phyloP scores from a whole-genome alignment of 108 stramenopile genomes.

The Cyclostephanos invisitatus region DNA sequence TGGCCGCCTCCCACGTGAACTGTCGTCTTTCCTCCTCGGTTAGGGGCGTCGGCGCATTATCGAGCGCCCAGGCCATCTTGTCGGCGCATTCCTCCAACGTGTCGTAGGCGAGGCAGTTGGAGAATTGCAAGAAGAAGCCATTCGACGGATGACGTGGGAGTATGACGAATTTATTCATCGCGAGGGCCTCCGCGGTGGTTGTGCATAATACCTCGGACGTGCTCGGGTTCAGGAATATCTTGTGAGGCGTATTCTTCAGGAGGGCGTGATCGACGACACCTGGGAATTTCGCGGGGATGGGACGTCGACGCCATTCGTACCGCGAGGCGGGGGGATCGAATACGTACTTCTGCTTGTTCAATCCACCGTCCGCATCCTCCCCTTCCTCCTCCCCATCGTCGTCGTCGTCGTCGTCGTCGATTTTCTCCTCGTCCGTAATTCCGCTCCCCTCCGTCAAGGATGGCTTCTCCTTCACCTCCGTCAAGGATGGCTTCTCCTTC shows the following conservation, averaged over 20 bases:
- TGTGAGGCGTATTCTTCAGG: conserved; percentile 70
- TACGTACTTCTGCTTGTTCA: conserved; percentile 26
- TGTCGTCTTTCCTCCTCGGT: conserved; percentile 58
- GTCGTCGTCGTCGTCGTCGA: conserved; percentile 15
- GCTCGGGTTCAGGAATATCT: conserved; percentile 92
- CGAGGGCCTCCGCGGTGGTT: conserved; percentile 93
- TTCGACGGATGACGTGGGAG: conserved; percentile 78
- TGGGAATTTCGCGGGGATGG: conserved; percentile 78
- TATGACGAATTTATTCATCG: conserved; percentile 93
- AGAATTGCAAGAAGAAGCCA: conserved; percentile 74
- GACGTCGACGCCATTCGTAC: conserved; percentile 66
- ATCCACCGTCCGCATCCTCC: conserved; percentile 12
- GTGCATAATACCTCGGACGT: conserved; percentile 94
- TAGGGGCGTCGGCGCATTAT: conserved; percentile 78
- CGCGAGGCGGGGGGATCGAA: conserved; percentile 77
- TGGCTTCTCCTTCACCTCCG: conserved; percentile 4
- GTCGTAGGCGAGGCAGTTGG: conserved; percentile 77
- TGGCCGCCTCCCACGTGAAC: conserved; percentile 95
- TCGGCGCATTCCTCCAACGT: conserved; percentile 75
- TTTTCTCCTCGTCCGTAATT: background rate
- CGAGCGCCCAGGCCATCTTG: conserved; percentile 65
- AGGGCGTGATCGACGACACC: conserved; percentile 88
- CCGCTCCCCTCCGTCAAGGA: conserved; percentile 1
- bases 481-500: conserved; percentile 5
- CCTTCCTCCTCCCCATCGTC: conserved; percentile 18